Evolutionary conservation across 2,329 filamentous ascomycete species (phyloP).

Genomic region (Fusarium veterinarium): DNA sequence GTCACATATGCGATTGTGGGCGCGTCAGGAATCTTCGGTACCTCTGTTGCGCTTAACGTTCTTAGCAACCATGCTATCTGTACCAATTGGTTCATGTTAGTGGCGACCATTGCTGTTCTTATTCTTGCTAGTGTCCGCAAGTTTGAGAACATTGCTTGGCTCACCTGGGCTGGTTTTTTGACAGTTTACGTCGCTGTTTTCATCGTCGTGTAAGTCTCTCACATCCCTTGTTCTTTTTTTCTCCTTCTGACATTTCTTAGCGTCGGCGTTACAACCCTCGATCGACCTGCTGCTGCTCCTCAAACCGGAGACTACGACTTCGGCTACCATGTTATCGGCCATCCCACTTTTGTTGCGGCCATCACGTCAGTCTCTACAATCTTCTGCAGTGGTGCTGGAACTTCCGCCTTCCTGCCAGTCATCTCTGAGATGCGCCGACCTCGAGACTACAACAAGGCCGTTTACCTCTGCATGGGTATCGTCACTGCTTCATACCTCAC

Average conservation of each 20-base stretch:
- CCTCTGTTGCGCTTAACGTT: slow-evolving; percentile 69
- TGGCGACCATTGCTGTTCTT: slow-evolving; percentile 63
- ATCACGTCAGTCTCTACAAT: slow-evolving; percentile 56
- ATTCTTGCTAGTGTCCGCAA: slow-evolving; percentile 60
- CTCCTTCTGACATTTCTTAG: background rate
- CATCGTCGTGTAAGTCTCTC: slow-evolving; percentile 54
- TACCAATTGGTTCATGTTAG: slow-evolving; percentile 67
- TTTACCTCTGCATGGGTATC: slow-evolving; percentile 37
- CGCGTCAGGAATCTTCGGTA: slow-evolving; percentile 68
- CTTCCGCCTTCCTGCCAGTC: slow-evolving; percentile 51
- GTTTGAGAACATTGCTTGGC: slow-evolving; percentile 62
- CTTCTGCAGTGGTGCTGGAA: slow-evolving; percentile 64
- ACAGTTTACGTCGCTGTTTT: slow-evolving; percentile 67
- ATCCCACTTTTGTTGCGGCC: slow-evolving; percentile 65
- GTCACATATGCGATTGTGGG: slow-evolving; percentile 67
- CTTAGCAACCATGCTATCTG: slow-evolving; percentile 68
- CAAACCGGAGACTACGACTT: slow-evolving; percentile 65
- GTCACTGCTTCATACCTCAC: slow-evolving; percentile 46
- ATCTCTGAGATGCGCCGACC: slow-evolving; percentile 65
- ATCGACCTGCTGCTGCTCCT: slow-evolving; percentile 67
- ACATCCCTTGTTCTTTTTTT: too few relatives aligned
- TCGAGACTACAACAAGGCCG: slow-evolving; percentile 43
- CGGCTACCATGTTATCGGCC: slow-evolving; percentile 62
- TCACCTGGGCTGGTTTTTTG: slow-evolving; percentile 62
- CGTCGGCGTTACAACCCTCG: slow-evolving; percentile 56